These are phyloP conservation scores for Populus ilicifolia DNA, from an alignment of 345 rosid genomes.

Conservation along the genomic window DNA sequence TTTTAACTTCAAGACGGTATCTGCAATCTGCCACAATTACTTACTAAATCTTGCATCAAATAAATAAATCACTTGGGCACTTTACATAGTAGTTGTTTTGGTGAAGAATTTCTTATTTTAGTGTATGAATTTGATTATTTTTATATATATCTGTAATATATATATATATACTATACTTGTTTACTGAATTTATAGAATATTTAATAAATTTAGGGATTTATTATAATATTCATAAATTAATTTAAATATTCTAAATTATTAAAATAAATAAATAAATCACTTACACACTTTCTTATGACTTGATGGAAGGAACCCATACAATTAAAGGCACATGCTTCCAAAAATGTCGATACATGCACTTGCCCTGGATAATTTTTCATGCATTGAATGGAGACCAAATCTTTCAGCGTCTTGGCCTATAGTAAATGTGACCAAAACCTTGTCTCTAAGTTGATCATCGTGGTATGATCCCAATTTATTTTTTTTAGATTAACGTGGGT, in stretches of 20 bases:
- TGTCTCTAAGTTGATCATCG: background rate
- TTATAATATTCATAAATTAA: too few species aligned
- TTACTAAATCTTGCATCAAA: background rate
- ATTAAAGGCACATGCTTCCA: conserved; percentile 23
- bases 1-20: conserved; percentile 7
- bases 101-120: too few species aligned
- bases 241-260: too few species aligned
- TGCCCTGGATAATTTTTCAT: background rate
- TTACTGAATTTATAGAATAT: too few species aligned
- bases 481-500: too few species aligned
- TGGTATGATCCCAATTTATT: background rate
- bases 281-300: conserved; percentile 3
- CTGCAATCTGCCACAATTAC: conserved; percentile 21
- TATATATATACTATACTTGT: too few species aligned
- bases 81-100: too few species aligned
- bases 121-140: too few species aligned
- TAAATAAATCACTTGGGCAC: too few species aligned
- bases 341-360: conserved; percentile 22
- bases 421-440: conserved; percentile 30
- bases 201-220: too few species aligned
- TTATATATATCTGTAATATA: too few species aligned
- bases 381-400: background rate
- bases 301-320: conserved; percentile 29
- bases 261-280: too few species aligned
- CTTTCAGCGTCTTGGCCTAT: conserved; percentile 24